Conservation (phyloP, 495 filamentous ascomycete species). For the Penicillium ochrochloron region DNA sequence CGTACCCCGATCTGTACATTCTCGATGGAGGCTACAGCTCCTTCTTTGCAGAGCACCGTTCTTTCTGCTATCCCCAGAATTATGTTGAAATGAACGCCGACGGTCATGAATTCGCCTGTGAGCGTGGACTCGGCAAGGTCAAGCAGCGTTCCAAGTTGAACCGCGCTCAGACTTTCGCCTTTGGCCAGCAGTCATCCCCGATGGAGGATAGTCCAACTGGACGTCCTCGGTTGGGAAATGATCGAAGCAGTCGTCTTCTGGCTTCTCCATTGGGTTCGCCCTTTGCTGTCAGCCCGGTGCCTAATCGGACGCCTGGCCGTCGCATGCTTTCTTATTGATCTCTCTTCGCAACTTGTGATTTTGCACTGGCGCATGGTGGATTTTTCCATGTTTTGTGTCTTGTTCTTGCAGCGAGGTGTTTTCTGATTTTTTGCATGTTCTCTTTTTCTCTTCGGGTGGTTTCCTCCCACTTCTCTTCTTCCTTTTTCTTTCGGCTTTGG, state of each 20-base stretch:
- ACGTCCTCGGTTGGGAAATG: conserved; percentile 53
- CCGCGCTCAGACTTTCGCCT: conserved; percentile 93
- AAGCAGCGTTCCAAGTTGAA: conserved; percentile 79
- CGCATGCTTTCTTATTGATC: conserved; percentile 74
- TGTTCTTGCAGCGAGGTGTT: conserved; percentile 38
- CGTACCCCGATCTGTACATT: conserved; percentile 95
- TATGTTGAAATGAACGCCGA: conserved; percentile 95
- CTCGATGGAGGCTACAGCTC: conserved; percentile 94
- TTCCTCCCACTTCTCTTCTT: conserved; percentile 11
- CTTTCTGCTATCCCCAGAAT: conserved; percentile 86
- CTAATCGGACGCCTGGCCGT: conserved; percentile 60
- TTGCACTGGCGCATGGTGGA: conserved; percentile 25
- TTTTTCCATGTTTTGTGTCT: conserved; percentile 21
- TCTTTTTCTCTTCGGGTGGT: conserved; percentile 8
- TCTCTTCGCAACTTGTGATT: conserved; percentile 16
- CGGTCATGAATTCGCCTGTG: conserved; percentile 87
- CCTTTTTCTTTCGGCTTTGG: conserved; percentile 8
- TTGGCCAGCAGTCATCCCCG: conserved; percentile 69
- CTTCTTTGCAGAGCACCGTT: conserved; percentile 79
- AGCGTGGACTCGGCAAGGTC: conserved; percentile 89
- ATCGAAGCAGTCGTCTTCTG: conserved; percentile 36
- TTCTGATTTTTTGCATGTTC: conserved; percentile 25
- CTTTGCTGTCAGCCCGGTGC: conserved; percentile 57
- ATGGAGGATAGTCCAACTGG: conserved; percentile 84
- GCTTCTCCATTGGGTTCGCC: conserved; percentile 60